Base-by-base conservation (phyloP, 1,284 basidiomycete genomes). In the Tetrapyrgos nigripes region DNA sequence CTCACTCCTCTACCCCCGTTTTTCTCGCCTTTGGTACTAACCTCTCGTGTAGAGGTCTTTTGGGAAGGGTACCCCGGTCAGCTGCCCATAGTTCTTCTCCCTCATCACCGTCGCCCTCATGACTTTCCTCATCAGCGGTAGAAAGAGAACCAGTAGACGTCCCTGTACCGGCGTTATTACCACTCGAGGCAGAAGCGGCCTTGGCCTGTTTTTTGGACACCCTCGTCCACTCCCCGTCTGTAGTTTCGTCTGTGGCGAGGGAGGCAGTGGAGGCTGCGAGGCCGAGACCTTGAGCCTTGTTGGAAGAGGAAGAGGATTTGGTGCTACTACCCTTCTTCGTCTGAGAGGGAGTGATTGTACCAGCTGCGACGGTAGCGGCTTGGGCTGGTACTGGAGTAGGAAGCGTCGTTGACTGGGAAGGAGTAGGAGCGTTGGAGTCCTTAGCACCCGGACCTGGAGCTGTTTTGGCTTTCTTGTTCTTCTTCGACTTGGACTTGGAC, bases 1-100 rank as follows among this genome's bases (percentile, higher is more conserved):
- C 83, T 63, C 65, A 88, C 89, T 88, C 87, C 51, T 89, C 87
- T 17, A 88, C 83, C n/a, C 75, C 82, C 3, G 87, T 89, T 68
- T 84, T 84, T 52, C 79, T 75, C 17, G 85, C 78, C 64, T 83
- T 86, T 17, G 87, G 84, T 21, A 85, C 66, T 57, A 86, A 65
- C 67, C 77, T 82, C 72, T 90, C 87, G 2, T 84, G 85, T 11
- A 88, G 75, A 3, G 86, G 83, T 57, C 68, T 72, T 61, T 69
- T 72, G 61, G 65, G 61, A 49, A 52, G 56, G 58, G 48, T 60
- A 60, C 17, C 23, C 55, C 51, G 56, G 62, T 65, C 52, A 62
- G 59, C 6, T 49, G 61, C 47, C 53, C 59, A 64, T 33, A 24
- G 53, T 48, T 57, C 62, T 49, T 62, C 69, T 47, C 72, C 66